Percentiles rank a stretch among this genome's conserved stretches.
Conservation (phyloP, 2,329 filamentous ascomycete genomes). For the Clonostachys rhizophaga region DNA sequence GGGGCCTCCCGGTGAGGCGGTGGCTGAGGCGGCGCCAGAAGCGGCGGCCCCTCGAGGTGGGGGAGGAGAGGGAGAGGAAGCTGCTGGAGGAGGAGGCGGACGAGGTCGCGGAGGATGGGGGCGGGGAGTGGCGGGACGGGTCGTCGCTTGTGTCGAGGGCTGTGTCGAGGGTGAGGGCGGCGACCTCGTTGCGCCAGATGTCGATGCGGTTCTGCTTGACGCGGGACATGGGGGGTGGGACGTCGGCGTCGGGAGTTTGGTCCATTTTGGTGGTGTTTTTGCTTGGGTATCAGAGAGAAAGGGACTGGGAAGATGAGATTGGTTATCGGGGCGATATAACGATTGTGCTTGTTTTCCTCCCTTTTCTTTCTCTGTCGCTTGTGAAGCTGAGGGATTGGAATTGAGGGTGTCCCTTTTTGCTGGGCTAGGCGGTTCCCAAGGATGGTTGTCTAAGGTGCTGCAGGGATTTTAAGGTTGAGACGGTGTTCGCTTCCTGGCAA, state of each 20-base stretch:
- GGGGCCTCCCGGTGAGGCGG: slow-evolving; percentile 13
- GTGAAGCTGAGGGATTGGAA: no score
- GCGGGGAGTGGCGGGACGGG: slow-evolving; percentile 20
- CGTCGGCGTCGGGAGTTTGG: slow-evolving; percentile 5
- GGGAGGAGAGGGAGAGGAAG: slow-evolving; percentile 17
- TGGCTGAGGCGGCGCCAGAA: slow-evolving; percentile 18
- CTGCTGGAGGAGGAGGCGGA: slow-evolving; percentile 24
- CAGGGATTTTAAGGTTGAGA: no score
- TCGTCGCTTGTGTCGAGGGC: slow-evolving; percentile 9
- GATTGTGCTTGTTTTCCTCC: no score
- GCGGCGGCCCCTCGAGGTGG: slow-evolving; percentile 8
- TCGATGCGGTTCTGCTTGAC: slow-evolving; percentile 35
- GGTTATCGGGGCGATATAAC: no score
- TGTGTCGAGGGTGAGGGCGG: slow-evolving; percentile 14
- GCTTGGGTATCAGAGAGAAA: no score
- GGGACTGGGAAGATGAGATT: no score
- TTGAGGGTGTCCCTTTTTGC: no score
- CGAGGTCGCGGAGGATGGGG: slow-evolving; percentile 19
- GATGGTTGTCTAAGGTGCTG: no score
- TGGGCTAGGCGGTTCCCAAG: no score
- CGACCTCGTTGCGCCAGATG: slow-evolving; percentile 46
- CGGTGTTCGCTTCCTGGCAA: no score
- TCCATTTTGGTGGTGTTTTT: neutral
- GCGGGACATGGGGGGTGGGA: slow-evolving; percentile 16
- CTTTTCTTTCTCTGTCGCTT: no score